Percentiles rank a stretch among this genome's conserved stretches.
phyloP scores from a whole-genome alignment of 140 eudicot genomes.

The Senecio squalidus region DNA sequence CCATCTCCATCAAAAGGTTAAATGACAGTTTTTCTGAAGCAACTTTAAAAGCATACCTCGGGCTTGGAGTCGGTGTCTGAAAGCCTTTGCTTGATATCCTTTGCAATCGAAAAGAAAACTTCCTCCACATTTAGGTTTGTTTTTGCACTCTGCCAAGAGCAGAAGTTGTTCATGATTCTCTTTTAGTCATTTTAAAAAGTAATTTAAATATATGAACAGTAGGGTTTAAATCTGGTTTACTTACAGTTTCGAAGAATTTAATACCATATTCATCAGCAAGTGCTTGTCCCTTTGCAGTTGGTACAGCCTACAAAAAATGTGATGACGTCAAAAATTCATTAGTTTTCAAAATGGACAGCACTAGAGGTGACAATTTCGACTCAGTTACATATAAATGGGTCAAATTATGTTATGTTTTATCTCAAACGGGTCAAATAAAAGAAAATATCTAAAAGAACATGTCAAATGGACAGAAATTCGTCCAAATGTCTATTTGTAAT shows the following conservation, averaged over 20 bases:
- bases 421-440: background rate
- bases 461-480: background rate
- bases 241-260: conserved; percentile 83
- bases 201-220: background rate
- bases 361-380: background rate
- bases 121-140: conserved; percentile 86
- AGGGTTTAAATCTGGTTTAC: conserved; percentile 18
- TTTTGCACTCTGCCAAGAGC: conserved; percentile 73
- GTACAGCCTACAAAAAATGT: conserved; percentile 55
- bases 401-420: background rate
- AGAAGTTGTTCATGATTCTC: conserved; percentile 9
- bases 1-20: too few relatives aligned
- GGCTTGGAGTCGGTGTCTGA: conserved; percentile 79
- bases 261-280: conserved; percentile 94
- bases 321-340: background rate
- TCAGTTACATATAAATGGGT: background rate
- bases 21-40: background rate
- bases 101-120: conserved; percentile 87
- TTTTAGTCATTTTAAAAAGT: background rate
- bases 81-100: conserved; percentile 93
- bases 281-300: conserved; percentile 86
- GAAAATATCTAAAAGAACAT: background rate
- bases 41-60: conserved; percentile 44
- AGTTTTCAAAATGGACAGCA: background rate
- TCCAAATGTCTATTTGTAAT: background rate